Percentiles rank a stretch among this genome's conserved stretches.
Evolutionary conservation across 75 land plant genomes (phyloP).

Genomic region (Gnetum montanum): DNA sequence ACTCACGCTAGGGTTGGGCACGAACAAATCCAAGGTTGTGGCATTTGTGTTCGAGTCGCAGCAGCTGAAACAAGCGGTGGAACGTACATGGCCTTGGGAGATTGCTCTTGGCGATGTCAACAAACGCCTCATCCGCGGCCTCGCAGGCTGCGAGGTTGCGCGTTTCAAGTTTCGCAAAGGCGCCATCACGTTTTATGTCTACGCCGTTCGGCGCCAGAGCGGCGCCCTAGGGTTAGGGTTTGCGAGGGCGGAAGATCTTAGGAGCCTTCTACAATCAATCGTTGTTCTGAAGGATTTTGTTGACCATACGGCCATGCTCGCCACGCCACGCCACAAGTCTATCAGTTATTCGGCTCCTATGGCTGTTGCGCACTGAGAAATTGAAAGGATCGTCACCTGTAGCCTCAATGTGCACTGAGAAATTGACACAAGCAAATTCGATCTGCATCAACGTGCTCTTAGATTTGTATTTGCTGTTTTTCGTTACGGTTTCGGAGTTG

Average conservation of each 20-base stretch:
- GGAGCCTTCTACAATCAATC: slow-evolving; percentile 31
- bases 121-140: slow-evolving; percentile 43
- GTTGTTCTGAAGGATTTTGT: slow-evolving; percentile 57
- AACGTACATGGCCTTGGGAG: slow-evolving; percentile 44
- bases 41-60: slow-evolving; percentile 55
- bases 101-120: slow-evolving; percentile 65
- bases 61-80: slow-evolving; percentile 28
- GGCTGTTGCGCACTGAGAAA: slow-evolving; percentile 33
- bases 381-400: too few relatives aligned
- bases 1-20: slow-evolving; percentile 63
- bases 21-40: slow-evolving; percentile 56
- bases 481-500: too few relatives aligned
- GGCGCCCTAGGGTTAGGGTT: slow-evolving; percentile 30
- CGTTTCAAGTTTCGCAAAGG: slow-evolving; percentile 71
- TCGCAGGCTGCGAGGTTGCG: slow-evolving; percentile 50
- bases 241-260: slow-evolving; percentile 42
- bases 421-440: too few relatives aligned
- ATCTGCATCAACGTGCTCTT: too few relatives aligned
- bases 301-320: slow-evolving; percentile 77
- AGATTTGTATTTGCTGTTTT: too few relatives aligned
- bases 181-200: slow-evolving; percentile 57
- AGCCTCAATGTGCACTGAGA: too few relatives aligned
- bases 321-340: slow-evolving; percentile 47
- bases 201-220: slow-evolving; percentile 41
- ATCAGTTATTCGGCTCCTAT: slow-evolving; percentile 25